Base-by-base conservation (phyloP, 2,329 filamentous ascomycete genomes). In the Aspergillus arachidicola region DNA sequence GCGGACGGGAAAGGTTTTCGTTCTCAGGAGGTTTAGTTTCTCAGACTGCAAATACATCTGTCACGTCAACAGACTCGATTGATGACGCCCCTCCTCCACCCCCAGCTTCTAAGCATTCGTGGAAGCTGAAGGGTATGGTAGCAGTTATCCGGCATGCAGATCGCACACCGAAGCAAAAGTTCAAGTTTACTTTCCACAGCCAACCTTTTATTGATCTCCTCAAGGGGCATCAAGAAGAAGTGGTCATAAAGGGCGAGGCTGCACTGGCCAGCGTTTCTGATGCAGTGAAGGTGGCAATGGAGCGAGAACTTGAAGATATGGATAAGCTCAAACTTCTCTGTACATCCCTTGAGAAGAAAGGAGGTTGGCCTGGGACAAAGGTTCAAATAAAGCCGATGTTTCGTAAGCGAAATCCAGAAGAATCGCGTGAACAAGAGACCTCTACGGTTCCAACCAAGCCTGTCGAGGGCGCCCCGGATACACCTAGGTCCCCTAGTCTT, bases 331-430 rank as follows among this genome's bases (percentile, higher is more conserved):
- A 88, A 67, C 84, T 92, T 48, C 84, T 99, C 57, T 90, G 91
- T 63, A 94, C 94, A 66, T 94, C 96, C 6, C 82, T 99, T 7
- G 89, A 92, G 48, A 96, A 95, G 80, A 99, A 99, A 78, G 93
- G 94, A 1, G 89, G 89, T 23, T 97, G 94, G 91, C 90, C 93
- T 4, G 95, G 95, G 0, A 99, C 95, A 1, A 99, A 99, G 77
- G 93, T 99, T 2, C 95, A 99, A 78, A 98, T 99, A 76, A 99
- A 99, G 78, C 95, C 95, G 11, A 97, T 99, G 93, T 99, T 99
- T 78, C 89, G 94, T 58, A 97, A 94, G 81, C 89, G 93, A 72
- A 92, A 89, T 72, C 86, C 88, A 3, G 87, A 91, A 57, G 87
- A 89, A 67, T 75, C 81, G 63, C 63, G 67, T 62, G 79, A 67